These are phyloP conservation scores for Articulospora tetracladia DNA, from an alignment of 495 filamentous ascomycete species.

Conservation along the genomic window DNA sequence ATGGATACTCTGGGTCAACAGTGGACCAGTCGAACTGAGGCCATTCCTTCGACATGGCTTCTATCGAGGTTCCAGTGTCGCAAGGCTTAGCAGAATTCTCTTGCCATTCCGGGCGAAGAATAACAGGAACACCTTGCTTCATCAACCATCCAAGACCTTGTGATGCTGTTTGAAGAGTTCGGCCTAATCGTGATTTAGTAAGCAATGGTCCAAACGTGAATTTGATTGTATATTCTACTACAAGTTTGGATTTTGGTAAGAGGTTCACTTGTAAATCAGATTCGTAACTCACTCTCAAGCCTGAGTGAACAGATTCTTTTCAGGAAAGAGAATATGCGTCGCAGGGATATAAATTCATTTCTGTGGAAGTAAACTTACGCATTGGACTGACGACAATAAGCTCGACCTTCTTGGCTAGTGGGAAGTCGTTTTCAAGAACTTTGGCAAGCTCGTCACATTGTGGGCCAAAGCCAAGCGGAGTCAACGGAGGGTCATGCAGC, in stretches of 20 bases:
- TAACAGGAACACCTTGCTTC: slow-evolving; percentile 45
- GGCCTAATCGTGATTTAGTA: not conserved
- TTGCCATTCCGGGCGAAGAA: slow-evolving; percentile 51
- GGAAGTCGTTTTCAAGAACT: slow-evolving; percentile 38
- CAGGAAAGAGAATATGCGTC: not conserved
- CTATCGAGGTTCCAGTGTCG: slow-evolving; percentile 47
- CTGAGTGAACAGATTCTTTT: too few relatives aligned
- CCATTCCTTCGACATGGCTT: slow-evolving; percentile 40
- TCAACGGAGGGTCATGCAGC: slow-evolving; percentile 51
- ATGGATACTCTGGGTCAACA: slow-evolving; percentile 51
- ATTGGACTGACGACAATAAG: slow-evolving; percentile 56
- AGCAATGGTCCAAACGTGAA: not conserved
- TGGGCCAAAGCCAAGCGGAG: slow-evolving; percentile 42
- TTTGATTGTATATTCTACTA: not conserved
- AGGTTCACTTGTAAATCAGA: too few relatives aligned
- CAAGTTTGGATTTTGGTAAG: too few relatives aligned
- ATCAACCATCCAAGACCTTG: slow-evolving; percentile 47
- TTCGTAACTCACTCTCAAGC: too few relatives aligned
- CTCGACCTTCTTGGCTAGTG: slow-evolving; percentile 44
- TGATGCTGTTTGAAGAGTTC: slow-evolving; percentile 54
- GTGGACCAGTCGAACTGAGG: slow-evolving; percentile 47
- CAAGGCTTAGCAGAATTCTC: slow-evolving; percentile 56
- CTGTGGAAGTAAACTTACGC: slow-evolving; percentile 21
- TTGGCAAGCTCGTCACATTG: slow-evolving; percentile 39
- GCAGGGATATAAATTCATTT: not conserved